Base-by-base conservation (phyloP, 2,329 filamentous ascomycete species). In the Plectosphaerella sp. region DNA sequence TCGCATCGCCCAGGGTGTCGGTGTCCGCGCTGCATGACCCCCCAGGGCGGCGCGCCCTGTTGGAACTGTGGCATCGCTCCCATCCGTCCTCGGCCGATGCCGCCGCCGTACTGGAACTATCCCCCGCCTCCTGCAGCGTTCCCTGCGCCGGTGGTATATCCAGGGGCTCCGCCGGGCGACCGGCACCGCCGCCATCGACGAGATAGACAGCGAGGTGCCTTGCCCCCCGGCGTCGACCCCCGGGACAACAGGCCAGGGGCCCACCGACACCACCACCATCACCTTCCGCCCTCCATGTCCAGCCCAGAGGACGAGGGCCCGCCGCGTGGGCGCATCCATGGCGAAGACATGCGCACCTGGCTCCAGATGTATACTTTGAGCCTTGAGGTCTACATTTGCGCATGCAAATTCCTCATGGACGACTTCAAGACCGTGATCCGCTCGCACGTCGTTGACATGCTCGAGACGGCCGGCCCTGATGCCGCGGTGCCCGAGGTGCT, bases 351-450 rank as follows among this genome's bases (percentile, higher is more conserved):
- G 54, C 67, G 67, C 14, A 74, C 74, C 4, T 79, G 75, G 74
- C 66, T 76, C 4, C 62, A 76, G 47, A 62, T 72, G 2, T 78
- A 75, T 58, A 68, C 74, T 55, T 67, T 78, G 36, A 72, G 72
- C 58, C 58, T 79, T 12, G 72, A 77, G 50, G 74, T 77, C 12
- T 78, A 79, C 62, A 72, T 78, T 49, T 72, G 73, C 50, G 75
- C 75, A 8, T 68, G 76, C 56, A 71, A 72, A 49, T 78, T 72
- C 59, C 65, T 77, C 49, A 71, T 79, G 59, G 68, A 72, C 24
- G 70, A 70, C 47, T 73, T 79, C 61, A 73, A 75, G 58, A 54
- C 52, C 5, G 69, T 67, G 45, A 67, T 78, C 37, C 66, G 72
- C 48, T 67, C 70, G 4, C 68, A 62, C 28, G 68, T 69, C 51